These are phyloP conservation scores for Raphanus sativus DNA, from an alignment of 345 rosid genomes.

Conservation along the genomic window DNA sequence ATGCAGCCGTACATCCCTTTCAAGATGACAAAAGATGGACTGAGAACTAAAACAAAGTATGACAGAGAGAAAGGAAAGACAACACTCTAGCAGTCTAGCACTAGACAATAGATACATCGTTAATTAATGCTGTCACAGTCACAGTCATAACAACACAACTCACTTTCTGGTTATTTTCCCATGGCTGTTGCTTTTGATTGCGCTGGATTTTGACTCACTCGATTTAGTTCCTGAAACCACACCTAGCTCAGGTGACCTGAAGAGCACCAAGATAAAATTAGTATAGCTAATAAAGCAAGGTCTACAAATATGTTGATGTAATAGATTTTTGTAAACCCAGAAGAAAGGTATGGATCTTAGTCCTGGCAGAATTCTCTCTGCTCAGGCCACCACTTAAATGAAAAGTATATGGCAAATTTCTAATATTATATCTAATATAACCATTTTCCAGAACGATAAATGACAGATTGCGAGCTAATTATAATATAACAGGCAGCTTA, in stretches of 20 bases:
- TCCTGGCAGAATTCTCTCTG: neutral
- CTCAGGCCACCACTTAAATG: neutral
- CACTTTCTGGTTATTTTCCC: conserved; percentile 87
- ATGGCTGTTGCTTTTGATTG: conserved; percentile 48
- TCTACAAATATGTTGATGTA: neutral
- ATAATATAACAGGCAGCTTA: neutral
- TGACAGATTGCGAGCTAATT: neutral
- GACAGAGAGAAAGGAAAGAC: neutral
- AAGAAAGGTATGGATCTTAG: neutral
- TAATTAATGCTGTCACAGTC: neutral
- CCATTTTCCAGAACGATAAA: conserved; percentile 9
- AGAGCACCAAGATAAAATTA: neutral
- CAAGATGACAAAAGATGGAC: conserved; percentile 21
- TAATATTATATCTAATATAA: neutral
- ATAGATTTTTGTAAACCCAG: neutral
- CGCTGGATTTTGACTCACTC: conserved; percentile 42
- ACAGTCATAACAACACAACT: conserved; percentile 18
- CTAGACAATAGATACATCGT: neutral
- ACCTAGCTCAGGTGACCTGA: conserved; percentile 53
- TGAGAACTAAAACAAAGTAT: conserved; percentile 18
- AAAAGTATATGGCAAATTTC: neutral
- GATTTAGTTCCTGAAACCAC: conserved; percentile 37
- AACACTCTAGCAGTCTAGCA: conserved; percentile 14
- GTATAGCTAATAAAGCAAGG: neutral
- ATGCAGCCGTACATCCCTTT: conserved; percentile 84